phyloP scores from a whole-genome alignment of 192 early-diverging fungal genomes.

The Linnemannia schmuckeri region DNA sequence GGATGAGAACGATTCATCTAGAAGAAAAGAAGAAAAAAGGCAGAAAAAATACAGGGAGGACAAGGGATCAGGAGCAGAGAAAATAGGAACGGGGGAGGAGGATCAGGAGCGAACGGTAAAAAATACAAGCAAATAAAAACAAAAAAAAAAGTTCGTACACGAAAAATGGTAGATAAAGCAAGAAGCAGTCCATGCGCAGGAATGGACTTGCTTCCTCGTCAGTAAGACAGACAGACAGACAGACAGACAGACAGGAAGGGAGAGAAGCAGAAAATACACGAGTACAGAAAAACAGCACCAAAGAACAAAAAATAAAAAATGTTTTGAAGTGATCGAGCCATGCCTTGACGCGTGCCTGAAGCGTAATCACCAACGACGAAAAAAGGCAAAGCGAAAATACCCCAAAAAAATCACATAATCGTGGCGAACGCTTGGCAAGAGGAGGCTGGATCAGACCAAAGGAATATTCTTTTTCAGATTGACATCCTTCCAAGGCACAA shows the following conservation, averaged over 20 bases:
- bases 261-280: not conserved
- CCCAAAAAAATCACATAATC: not conserved
- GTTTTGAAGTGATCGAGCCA: not conserved
- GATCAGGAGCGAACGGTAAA: not conserved
- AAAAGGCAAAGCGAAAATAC: not conserved
- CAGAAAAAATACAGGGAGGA: not conserved
- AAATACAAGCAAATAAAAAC: not conserved
- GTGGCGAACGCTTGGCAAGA: not conserved
- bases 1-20: not conserved
- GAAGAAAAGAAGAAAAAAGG: not conserved
- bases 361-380: not conserved
- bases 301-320: not conserved
- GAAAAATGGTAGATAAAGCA: not conserved
- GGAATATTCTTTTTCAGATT: not conserved
- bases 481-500: not conserved
- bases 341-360: not conserved
- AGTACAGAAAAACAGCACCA: not conserved
- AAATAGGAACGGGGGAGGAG: not conserved
- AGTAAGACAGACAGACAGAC: not conserved
- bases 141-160: not conserved
- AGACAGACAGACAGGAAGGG: not conserved
- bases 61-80: not conserved
- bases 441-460: not conserved
- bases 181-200: not conserved
- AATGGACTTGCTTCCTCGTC: not conserved